Evolutionary conservation across 2,329 filamentous ascomycete genomes (phyloP), one percentile per base, ranked within the genome.

Genomic region (Diaporthe citriasiana): DNA sequence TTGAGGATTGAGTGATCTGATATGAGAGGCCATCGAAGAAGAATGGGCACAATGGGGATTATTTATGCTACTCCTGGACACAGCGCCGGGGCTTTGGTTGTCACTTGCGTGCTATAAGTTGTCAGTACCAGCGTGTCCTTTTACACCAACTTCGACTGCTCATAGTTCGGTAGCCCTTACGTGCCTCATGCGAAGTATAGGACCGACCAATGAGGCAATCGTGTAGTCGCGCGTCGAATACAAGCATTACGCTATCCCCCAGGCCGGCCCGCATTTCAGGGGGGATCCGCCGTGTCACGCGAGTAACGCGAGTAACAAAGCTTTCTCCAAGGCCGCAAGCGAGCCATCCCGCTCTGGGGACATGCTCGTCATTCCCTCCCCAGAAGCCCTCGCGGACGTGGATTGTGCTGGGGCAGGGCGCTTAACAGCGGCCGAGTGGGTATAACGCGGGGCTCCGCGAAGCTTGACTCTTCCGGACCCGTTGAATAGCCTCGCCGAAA

Each of bases 391-490:
- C 55, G n/a, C 55, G 19, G 3, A 33, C 55, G 15, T 25, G 3
- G 50, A 53, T 53, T 15, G 6, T 53, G 13, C 50, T 53, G n/a
- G 15, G 53, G 40, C 19, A 33, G 8, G 17, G 30, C 4, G 27
- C 5, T 35, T 17, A n/a, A 22, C 5, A 22, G 53, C 35, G 53
- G 27, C 30, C 17, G 27, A 4, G 33, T 38, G 55, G 55, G 55
- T 57, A 25, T 13, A 42, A 15, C 55, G 55, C 55, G 22, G 55
- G 33, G 55, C 55, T 25, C 55, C 55, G 55, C 55, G 38, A 57
- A 57, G 55, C 55, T 57, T 57, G 33, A 57, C 55, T 57, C 53
- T 17, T 57, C 33, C 22, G 55, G 55, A 35, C 55, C 55, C 33
- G 55, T 57, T 57, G 10, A 38, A 35, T 57, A 57, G 38, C 33